A percentile compares a stretch with the other conserved stretches of the same genome.
phyloP scores from a whole-genome alignment of 345 rosid species.

The Eucalyptus globulus region DNA sequence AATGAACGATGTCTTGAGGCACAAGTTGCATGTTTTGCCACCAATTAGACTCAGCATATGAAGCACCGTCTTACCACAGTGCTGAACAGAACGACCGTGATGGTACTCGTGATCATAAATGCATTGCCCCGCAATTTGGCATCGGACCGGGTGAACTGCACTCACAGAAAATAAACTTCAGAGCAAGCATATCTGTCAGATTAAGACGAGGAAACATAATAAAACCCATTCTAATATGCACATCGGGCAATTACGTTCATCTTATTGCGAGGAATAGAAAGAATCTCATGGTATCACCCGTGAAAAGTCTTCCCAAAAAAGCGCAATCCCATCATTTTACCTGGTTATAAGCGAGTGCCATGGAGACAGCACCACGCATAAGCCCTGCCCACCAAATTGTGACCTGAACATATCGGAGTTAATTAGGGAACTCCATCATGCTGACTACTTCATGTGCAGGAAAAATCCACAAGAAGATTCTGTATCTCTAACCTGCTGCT shows the following conservation, averaged over 20 bases:
- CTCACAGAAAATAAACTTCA: neutral
- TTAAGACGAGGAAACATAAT: neutral
- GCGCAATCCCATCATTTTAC: neutral
- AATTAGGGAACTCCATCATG: neutral
- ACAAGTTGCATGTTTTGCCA: neutral
- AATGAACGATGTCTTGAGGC: neutral
- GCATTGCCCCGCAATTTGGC: constrained; percentile 22
- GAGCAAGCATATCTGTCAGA: neutral
- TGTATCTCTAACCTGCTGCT: constrained; percentile 13
- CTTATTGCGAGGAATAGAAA: neutral
- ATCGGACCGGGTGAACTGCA: constrained; percentile 24
- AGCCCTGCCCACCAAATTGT: constrained; percentile 49
- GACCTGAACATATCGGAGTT: constrained; percentile 4
- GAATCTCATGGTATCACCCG: neutral
- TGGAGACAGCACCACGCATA: constrained; percentile 42
- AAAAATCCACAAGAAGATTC: neutral
- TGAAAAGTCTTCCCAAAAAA: neutral
- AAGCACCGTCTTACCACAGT: constrained; percentile 19
- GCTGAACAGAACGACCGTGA: constrained; percentile 31
- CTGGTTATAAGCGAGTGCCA: constrained; percentile 44
- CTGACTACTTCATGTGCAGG: neutral
- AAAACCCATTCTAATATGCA: neutral
- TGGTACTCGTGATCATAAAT: constrained; percentile 39
- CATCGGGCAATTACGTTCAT: neutral
- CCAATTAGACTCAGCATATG: neutral